Conservation (phyloP, 768 basidiomycete genomes). For the Glaciozyma martinii region DNA sequence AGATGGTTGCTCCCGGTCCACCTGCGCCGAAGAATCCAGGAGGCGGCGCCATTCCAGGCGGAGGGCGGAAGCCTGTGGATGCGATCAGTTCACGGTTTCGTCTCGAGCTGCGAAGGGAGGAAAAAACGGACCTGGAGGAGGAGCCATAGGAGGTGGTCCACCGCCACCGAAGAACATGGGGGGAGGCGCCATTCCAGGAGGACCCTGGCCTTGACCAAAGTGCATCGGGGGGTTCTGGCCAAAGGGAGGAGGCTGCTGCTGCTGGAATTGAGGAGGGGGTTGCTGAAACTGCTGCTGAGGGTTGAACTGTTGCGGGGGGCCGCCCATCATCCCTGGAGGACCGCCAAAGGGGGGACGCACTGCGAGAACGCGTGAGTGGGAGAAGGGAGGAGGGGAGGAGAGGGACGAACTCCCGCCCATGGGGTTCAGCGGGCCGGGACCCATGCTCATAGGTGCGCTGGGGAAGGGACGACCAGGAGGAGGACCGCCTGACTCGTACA, state of each 20-base stretch:
- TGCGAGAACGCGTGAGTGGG: background rate
- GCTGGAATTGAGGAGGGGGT: background rate
- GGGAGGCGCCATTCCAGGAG: background rate
- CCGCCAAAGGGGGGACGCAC: background rate
- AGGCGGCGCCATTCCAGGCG: constrained; percentile 18
- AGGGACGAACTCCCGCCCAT: constrained; percentile 10
- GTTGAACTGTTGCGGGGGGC: background rate
- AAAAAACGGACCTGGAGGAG: background rate
- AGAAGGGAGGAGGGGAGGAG: background rate
- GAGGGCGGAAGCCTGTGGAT: constrained; percentile 18
- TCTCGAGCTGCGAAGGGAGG: background rate
- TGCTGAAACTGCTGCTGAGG: background rate
- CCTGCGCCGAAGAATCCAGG: constrained; percentile 12
- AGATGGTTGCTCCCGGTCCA: background rate
- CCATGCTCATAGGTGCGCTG: constrained; percentile 10
- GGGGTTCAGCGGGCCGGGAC: constrained; percentile 5
- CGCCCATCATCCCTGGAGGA: background rate
- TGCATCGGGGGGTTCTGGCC: background rate
- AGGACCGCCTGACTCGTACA: constrained; percentile 65
- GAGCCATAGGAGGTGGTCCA: background rate
- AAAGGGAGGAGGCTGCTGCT: background rate
- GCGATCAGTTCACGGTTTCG: background rate
- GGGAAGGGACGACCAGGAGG: constrained; percentile 18
- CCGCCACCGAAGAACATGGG: background rate
- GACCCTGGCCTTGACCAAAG: background rate